These are phyloP conservation scores for Astraeus odoratus DNA, from an alignment of 768 basidiomycete species.

Conservation along the genomic window DNA sequence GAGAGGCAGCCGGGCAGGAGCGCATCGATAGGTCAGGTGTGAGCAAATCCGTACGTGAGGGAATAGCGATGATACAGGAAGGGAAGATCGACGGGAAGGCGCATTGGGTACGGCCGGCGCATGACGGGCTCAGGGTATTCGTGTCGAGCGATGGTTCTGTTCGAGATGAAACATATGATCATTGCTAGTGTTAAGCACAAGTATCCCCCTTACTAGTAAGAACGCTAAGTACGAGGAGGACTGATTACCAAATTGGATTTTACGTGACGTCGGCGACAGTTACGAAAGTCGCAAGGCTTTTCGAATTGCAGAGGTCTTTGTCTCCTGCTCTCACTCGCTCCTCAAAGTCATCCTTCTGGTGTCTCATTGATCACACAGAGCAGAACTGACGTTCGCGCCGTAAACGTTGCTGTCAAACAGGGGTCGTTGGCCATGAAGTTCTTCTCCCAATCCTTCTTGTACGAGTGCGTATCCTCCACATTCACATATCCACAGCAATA, in stretches of 20 bases:
- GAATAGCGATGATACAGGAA: conserved; percentile 41
- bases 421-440: conserved; percentile 47
- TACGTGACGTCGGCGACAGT: background rate
- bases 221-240: background rate
- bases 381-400: background rate
- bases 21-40: conserved; percentile 14
- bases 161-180: conserved; percentile 47
- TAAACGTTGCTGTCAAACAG: conserved; percentile 18
- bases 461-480: conserved; percentile 36
- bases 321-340: background rate
- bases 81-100: conserved; percentile 38
- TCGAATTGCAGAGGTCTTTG: background rate
- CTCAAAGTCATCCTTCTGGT: background rate
- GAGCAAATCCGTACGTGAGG: conserved; percentile 32
- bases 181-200: too few relatives aligned
- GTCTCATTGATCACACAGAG: too few relatives aligned
- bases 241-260: background rate
- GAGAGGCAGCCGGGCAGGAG: conserved; percentile 41
- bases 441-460: conserved; percentile 50
- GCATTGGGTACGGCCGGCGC: conserved; percentile 64
- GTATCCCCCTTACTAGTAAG: conserved; percentile 1
- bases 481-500: background rate
- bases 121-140: conserved; percentile 63
- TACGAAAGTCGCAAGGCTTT: background rate
- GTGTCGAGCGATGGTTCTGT: conserved; percentile 36